phyloP scores from a whole-genome alignment of 768 basidiomycete species.

The Pluteus cervinus region DNA sequence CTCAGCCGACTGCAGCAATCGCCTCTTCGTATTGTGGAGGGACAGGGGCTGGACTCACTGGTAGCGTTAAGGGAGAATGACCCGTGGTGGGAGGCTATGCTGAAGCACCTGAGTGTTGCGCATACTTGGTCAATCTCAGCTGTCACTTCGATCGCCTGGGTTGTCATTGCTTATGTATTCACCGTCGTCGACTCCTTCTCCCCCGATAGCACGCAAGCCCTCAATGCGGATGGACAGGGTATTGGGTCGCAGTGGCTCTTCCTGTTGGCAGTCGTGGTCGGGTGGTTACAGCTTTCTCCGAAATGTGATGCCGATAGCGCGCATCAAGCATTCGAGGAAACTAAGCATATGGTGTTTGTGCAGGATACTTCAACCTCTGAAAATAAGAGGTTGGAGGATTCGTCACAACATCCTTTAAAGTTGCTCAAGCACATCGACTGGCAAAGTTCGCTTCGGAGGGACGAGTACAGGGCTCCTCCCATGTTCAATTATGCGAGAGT shows the following conservation, averaged over 20 bases:
- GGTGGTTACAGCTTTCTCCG: constrained; percentile 37
- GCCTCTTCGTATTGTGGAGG: constrained; percentile 24
- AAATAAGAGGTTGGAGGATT: too few species aligned
- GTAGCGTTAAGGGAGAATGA: constrained; percentile 37
- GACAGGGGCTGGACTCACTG: constrained; percentile 26
- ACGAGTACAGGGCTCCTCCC: constrained; percentile 10
- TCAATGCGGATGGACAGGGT: constrained; percentile 31
- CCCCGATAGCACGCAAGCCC: constrained; percentile 8
- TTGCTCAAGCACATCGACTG: too few species aligned
- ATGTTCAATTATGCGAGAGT: constrained; percentile 12
- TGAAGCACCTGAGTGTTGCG: constrained; percentile 21
- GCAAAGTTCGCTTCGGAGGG: too few species aligned
- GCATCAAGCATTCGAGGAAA: constrained; percentile 19
- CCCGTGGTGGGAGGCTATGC: constrained; percentile 31
- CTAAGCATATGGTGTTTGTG: too few species aligned
- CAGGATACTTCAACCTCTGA: too few species aligned
- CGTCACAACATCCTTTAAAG: too few species aligned
- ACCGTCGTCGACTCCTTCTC: constrained; percentile 31
- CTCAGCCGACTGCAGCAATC: constrained; percentile 36
- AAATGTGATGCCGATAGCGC: constrained; percentile 32
- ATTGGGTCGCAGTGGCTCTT: constrained; percentile 41
- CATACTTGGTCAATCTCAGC: constrained; percentile 34
- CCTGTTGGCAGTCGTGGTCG: constrained; percentile 35
- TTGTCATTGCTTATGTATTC: constrained; percentile 35
- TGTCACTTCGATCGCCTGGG: constrained; percentile 36